Evolutionary conservation across 2,329 filamentous ascomycete species (phyloP), one percentile per base, ranked within the genome.

Genomic region (Penicillium polonicum): DNA sequence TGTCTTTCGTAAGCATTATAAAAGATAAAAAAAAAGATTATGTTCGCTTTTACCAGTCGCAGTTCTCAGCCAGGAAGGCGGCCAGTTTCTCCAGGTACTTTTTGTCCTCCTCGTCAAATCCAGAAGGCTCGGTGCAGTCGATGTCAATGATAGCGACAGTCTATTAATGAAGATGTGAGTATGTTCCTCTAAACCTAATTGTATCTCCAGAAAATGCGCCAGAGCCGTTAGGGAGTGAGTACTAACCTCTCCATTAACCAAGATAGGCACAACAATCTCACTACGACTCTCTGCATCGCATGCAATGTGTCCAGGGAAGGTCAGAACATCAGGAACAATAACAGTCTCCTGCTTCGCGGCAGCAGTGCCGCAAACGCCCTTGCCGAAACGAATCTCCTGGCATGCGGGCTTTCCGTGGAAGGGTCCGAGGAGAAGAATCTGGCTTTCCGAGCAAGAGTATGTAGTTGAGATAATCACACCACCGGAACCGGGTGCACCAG

Each of bases 341-440:
- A 78, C 62, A 0, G 74, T 77, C 64, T 74, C 68, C 33, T 68
- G 70, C 39, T 68, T 72, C 39, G 70, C 67, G 0, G 78, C 78
- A 3, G 77, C 78, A 0, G 76, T 71, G 1, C 79, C 79, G 61
- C 79, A 81, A 6, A 81, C 79, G 8, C 79, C 79, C 42, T 71
- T 71, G 0, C 77, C 78, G 50, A 80, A 75, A 2, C 68, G 67
- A 45, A 81, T 81, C 51, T 73, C 70, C 68, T 81, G 79, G 57
- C 79, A 81, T 1, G 79, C 79, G 12, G 78, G 76, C 49, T 79
- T 78, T 10, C 79, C 79, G 35, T 78, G 76, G 67, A 81, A 81
- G 1, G 79, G 79, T 2, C 78, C 79, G 0, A 81, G 72, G 5
- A 80, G 72, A 21, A 81, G 68, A 10, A 68, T 45, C 23, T 67